Base-by-base conservation (phyloP, 345 rosid species). In the Moricandia moricandioides region DNA sequence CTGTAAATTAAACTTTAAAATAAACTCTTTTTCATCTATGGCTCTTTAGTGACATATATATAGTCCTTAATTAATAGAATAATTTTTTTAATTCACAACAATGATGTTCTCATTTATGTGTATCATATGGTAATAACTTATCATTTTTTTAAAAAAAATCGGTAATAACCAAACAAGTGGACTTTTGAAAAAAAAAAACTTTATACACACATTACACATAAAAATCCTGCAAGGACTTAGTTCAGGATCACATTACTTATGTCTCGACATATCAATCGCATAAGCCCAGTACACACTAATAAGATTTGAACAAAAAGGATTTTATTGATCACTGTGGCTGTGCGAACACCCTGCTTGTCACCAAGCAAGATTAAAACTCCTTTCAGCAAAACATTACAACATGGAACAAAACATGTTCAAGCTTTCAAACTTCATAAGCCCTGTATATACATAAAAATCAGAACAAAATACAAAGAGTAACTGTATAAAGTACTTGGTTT, bases 391-490 rank as follows among this genome's bases (percentile, higher is more conserved):
- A n/a, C 64, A 69, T 69, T 35, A 63, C 58, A 69, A 65, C 63
- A 69, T 33, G 27, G 14, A 33, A 56, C 70, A 57, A 30, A 59
- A 51, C 67, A 62, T 69, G 54, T 77, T 30, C 49, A 76, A 63
- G 40, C 75, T 56, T 56, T 55, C 10, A 29, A 63, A 21, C 4
- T 70, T 74, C 12, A 39, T 5, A 57, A 69, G 61, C n/a, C 64
- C n/a, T 4, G 60, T 70, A 76, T 76, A 64, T 70, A 77, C 70
- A 70, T 56, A 55, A 57, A 31, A 57, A 77, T 57, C 12, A 58
- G 29, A 69, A 17, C 58, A 66, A 26, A 26, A 72, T 52, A 72
- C 65, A 61, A 9, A 51, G 69, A 45, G 47, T 40, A 43, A 35
- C 8, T 31, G 24, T 34, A 37, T 49, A 52, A 34, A 51, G n/a